Percentiles rank a stretch among this genome's conserved stretches.
phyloP scores from a whole-genome alignment of 495 filamentous ascomycete genomes.

The Tuber calosporum region DNA sequence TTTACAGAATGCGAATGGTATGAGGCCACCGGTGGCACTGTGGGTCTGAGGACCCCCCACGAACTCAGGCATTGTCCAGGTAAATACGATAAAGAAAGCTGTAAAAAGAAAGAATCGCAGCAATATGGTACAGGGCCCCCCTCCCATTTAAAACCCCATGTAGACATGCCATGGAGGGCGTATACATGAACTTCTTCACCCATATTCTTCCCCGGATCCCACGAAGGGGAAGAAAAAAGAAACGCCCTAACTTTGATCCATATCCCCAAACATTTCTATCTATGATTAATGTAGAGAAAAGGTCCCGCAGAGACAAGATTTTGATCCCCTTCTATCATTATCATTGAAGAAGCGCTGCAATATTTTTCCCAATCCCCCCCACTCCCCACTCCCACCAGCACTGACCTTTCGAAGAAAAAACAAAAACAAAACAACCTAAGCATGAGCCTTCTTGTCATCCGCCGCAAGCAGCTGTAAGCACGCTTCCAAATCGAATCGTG shows the following conservation, averaged over 20 bases:
- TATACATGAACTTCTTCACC: neutral
- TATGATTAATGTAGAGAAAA: neutral
- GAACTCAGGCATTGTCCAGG: neutral
- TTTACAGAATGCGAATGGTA: neutral
- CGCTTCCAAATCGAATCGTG: constrained; percentile 84
- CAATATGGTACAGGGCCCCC: neutral
- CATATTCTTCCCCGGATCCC: neutral
- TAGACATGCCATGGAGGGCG: neutral
- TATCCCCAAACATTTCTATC: neutral
- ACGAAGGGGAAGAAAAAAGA: neutral
- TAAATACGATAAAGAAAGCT: neutral
- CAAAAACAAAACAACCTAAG: constrained; percentile 13
- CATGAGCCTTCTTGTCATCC: constrained; percentile 45
- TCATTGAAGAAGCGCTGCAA: neutral
- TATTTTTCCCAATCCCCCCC: neutral
- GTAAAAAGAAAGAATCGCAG: neutral
- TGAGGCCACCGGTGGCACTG: neutral
- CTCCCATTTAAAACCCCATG: neutral
- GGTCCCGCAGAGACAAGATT: neutral
- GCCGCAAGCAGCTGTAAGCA: constrained; percentile 62
- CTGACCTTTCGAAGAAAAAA: neutral
- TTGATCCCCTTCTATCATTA: neutral
- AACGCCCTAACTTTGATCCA: neutral
- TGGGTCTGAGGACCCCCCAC: neutral
- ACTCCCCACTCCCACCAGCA: neutral